A percentile compares a stretch with the other conserved stretches of the same genome.
Evolutionary conservation across 2,329 filamentous ascomycete species (phyloP).

Genomic region (Dactylella cylindrospora): DNA sequence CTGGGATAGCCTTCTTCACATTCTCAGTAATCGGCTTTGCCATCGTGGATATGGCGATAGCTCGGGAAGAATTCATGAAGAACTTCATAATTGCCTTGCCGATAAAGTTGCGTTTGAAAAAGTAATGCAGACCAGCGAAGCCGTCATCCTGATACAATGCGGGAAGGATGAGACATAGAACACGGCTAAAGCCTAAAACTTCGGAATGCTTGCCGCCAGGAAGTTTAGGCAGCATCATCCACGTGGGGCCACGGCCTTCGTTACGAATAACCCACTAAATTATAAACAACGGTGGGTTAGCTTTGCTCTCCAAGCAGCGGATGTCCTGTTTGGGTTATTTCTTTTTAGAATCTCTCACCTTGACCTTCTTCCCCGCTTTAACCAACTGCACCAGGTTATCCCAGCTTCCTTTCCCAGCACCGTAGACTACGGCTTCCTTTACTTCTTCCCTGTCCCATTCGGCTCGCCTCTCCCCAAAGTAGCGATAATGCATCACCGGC

Average conservation of each 20-base stretch:
- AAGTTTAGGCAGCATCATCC: slow-evolving; percentile 54
- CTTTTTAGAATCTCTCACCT: too few species aligned
- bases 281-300: neutral
- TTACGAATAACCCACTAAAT: slow-evolving; percentile 61
- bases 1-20: slow-evolving; percentile 17
- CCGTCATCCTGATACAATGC: slow-evolving; percentile 34
- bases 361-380: slow-evolving; percentile 58
- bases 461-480: slow-evolving; percentile 54
- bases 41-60: slow-evolving; percentile 14
- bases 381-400: slow-evolving; percentile 65
- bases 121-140: slow-evolving; percentile 39
- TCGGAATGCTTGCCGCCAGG: slow-evolving; percentile 23
- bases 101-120: slow-evolving; percentile 38
- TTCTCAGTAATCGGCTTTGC: slow-evolving; percentile 26
- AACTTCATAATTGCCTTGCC: slow-evolving; percentile 23
- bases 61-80: slow-evolving; percentile 20
- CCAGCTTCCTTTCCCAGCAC: slow-evolving; percentile 64
- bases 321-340: too few species aligned
- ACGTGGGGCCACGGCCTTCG: slow-evolving; percentile 61
- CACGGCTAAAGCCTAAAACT: slow-evolving; percentile 22
- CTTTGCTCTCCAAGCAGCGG: too few species aligned
- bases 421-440: slow-evolving; percentile 59
- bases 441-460: slow-evolving; percentile 51
- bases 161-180: slow-evolving; percentile 28
- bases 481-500: slow-evolving; percentile 62